Conservation (phyloP, 2,329 filamentous ascomycete species). For the Purpureocillium takamizusanense region DNA sequence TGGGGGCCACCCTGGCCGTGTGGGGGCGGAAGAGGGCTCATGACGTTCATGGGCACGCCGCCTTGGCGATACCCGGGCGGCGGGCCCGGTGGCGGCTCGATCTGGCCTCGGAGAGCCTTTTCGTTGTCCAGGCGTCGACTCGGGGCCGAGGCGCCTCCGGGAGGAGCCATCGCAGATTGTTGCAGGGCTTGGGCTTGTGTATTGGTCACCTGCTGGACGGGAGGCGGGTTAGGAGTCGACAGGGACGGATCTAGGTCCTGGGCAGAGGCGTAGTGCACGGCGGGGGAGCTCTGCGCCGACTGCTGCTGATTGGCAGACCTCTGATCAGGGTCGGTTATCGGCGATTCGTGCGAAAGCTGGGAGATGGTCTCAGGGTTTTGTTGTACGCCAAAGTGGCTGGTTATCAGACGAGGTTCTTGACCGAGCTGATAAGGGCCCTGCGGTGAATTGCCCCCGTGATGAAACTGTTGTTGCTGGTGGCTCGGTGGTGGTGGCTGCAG, state of each 20-base stretch:
- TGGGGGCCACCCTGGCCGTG: conserved; percentile 17
- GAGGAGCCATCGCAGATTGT: conserved; percentile 37
- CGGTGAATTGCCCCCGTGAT: conserved; percentile 8
- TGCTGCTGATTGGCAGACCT: conserved; percentile 32
- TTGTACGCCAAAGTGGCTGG: conserved; percentile 25
- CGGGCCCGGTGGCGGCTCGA: conserved; percentile 34
- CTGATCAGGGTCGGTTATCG: conserved; percentile 39
- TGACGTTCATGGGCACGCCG: conserved; percentile 32
- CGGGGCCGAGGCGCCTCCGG: conserved; percentile 31
- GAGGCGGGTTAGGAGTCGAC: conserved; percentile 14
- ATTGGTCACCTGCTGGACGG: conserved; percentile 16
- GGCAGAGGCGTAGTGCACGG: conserved; percentile 26
- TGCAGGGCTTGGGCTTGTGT: conserved; percentile 16
- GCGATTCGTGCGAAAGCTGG: conserved; percentile 54
- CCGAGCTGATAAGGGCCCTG: conserved; percentile 23
- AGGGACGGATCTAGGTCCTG: conserved; percentile 25
- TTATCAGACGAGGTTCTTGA: conserved; percentile 23
- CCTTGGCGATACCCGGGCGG: conserved; percentile 45
- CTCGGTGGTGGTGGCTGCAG: conserved; percentile 23
- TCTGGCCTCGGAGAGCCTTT: conserved; percentile 31
- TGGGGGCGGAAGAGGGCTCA: conserved; percentile 33
- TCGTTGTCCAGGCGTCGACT: conserved; percentile 42
- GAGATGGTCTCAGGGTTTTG: conserved; percentile 51
- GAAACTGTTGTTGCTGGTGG: conserved; percentile 16
- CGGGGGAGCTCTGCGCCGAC: conserved; percentile 33